Base-by-base conservation (phyloP, 2,329 filamentous ascomycete genomes). In the Byssoonygena ceratinophila region DNA sequence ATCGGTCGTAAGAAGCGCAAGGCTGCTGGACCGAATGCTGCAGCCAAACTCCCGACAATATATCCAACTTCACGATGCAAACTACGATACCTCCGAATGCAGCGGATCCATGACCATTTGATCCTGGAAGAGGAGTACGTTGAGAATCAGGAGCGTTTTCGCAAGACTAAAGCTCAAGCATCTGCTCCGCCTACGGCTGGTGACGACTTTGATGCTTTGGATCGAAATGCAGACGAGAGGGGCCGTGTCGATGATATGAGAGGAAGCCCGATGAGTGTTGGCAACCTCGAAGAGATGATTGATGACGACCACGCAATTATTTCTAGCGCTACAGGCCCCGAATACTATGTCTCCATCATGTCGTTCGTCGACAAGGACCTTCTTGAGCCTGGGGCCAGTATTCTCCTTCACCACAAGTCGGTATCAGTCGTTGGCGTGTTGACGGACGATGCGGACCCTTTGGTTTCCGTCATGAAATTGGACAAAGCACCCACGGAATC, bases 261-360 rank as follows among this genome's bases (percentile, higher is more conserved):
- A 68, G 92, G 92, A 61, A 96, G 88, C 68, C 92, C 92, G 41
- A 98, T 98, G 92, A 90, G 92, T 18, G 92, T 98, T 40, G 92
- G 92, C 58, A 97, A 92, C 54, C 75, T 98, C 60, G 92, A 98
- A 72, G 92, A 98, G 75, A 85, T 98, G 76, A 98, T 98, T 66
- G 92, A 98, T 65, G 92, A 98, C 68, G 92, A 98, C 73, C 92
- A 98, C 65, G 92, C 92, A 57, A 98, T 98, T 65, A 92, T 98
- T 32, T 96, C 90, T 16, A 95, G 89, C 68, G 94, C 92, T 0
- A 97, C 92, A 5, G 92, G 92, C 0, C 92, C 92, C 1, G 92
- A 98, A 70, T 98, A 95, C 78, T 98, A 97, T 69, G 92, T 98
- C 60, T 96, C 90, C 61, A 98, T 98, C 79, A 97, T 97, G 92